Evolutionary conservation across 1,284 basidiomycete species (phyloP).

Genomic region (Malassezia sympodialis): DNA sequence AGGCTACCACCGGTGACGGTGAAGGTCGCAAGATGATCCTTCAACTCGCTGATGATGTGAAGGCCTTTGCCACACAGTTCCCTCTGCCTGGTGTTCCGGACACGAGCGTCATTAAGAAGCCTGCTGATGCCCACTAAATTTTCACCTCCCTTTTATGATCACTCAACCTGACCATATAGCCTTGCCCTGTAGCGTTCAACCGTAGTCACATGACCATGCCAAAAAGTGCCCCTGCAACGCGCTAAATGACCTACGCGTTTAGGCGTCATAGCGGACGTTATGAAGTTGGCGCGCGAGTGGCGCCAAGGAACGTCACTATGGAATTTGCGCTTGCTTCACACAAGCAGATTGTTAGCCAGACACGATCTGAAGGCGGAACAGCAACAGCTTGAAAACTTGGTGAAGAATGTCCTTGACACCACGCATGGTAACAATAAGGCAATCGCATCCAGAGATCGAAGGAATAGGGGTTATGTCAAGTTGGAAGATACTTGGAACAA

Average conservation of each 20-base stretch:
- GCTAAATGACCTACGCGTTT: not conserved
- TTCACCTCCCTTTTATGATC: not conserved
- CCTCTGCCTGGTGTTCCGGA: slow-evolving; percentile 81
- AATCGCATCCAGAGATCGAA: not conserved
- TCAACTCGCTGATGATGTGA: slow-evolving; percentile 64
- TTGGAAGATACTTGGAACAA: not conserved
- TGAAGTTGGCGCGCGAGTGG: not conserved
- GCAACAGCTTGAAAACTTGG: not conserved
- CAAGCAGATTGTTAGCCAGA: not conserved
- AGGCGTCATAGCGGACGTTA: not conserved
- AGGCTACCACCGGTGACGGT: slow-evolving; percentile 62
- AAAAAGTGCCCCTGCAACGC: not conserved
- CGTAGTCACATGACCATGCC: slow-evolving; percentile 9
- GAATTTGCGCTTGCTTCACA: not conserved
- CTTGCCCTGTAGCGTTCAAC: slow-evolving; percentile 17
- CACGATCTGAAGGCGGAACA: not conserved
- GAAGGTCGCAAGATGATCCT: slow-evolving; percentile 61
- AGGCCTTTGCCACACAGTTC: slow-evolving; percentile 70
- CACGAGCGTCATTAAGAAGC: slow-evolving; percentile 49
- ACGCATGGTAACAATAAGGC: not conserved
- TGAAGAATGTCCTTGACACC: not conserved
- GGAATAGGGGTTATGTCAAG: not conserved
- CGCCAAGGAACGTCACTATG: not conserved
- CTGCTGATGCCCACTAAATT: slow-evolving; percentile 19
- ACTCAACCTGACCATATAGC: slow-evolving; percentile 18